Conservation (phyloP, 176 grass and related monocot species). For the Juncus effusus region DNA sequence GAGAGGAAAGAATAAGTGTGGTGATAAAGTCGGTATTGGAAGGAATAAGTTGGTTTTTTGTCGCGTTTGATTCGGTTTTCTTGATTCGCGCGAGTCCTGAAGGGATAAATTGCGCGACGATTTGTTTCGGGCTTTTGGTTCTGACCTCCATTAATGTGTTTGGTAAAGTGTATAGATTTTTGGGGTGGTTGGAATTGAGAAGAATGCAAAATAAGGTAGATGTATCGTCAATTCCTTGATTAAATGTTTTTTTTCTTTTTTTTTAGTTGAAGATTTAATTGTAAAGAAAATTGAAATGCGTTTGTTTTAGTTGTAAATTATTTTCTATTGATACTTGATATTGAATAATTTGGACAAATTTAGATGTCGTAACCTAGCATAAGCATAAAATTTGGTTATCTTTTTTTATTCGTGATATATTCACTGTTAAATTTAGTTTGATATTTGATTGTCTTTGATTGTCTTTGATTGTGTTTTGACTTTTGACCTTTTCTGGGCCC, state of each 20-base stretch:
- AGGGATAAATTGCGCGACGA: conserved; percentile 38
- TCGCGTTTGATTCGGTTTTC: conserved; percentile 57
- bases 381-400: background rate
- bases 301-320: conserved; percentile 11
- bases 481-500: no score
- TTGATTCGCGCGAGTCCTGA: conserved; percentile 46
- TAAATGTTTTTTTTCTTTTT: background rate
- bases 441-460: background rate
- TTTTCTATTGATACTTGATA: background rate
- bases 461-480: background rate
- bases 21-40: conserved; percentile 55
- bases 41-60: conserved; percentile 57
- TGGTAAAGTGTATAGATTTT: conserved; percentile 76
- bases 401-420: background rate
- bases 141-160: conserved; percentile 64
- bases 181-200: conserved; percentile 65
- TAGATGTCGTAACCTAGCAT: conserved; percentile 9
- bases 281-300: conserved; percentile 32
- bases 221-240: conserved; percentile 28
- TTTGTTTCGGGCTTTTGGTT: conserved; percentile 46
- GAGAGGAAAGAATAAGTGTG: conserved; percentile 61
- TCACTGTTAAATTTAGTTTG: conserved; percentile 6
- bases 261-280: conserved; percentile 24
- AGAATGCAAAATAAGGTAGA: conserved; percentile 54
- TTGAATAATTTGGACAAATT: conserved; percentile 2